Evolutionary conservation across 2,329 filamentous ascomycete genomes (phyloP).

Genomic region (Monosporascus cannonballus): DNA sequence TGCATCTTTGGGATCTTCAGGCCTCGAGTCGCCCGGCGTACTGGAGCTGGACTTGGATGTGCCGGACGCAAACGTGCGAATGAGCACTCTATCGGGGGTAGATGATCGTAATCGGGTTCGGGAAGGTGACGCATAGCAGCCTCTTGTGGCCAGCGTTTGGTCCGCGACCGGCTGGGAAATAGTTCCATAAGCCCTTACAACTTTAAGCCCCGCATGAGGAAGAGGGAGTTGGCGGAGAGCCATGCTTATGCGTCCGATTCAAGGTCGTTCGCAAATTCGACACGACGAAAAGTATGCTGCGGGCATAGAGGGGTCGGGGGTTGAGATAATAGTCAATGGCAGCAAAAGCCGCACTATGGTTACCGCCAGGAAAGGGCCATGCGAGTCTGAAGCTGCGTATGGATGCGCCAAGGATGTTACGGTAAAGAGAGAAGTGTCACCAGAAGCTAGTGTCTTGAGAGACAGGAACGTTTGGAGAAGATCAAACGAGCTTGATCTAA

Average conservation of each 20-base stretch:
- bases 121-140: conserved; percentile 5
- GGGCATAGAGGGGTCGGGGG: conserved; percentile 3
- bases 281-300: background rate
- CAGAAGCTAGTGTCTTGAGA: background rate
- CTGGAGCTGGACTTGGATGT: conserved; percentile 6
- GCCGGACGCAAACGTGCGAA: conserved; percentile 14
- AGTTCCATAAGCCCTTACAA: conserved; percentile 2
- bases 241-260: conserved; percentile 11
- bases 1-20: conserved; percentile 11
- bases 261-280: background rate
- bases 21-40: conserved; percentile 1
- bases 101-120: background rate
- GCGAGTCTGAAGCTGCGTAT: conserved; percentile 1
- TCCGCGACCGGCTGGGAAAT: conserved; percentile 1
- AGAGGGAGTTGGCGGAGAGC: conserved; percentile 12
- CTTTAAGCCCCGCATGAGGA: conserved; percentile 1
- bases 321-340: conserved; percentile 7
- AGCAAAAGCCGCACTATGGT: conserved; percentile 22
- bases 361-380: conserved; percentile 22
- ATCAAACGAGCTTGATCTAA: background rate
- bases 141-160: conserved; percentile 6
- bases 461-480: background rate
- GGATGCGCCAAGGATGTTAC: background rate
- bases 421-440: background rate
- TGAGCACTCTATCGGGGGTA: background rate